Evolutionary conservation across 345 rosid genomes (phyloP), one percentile per base, ranked within the genome.

Genomic region (Citrus unshiu): DNA sequence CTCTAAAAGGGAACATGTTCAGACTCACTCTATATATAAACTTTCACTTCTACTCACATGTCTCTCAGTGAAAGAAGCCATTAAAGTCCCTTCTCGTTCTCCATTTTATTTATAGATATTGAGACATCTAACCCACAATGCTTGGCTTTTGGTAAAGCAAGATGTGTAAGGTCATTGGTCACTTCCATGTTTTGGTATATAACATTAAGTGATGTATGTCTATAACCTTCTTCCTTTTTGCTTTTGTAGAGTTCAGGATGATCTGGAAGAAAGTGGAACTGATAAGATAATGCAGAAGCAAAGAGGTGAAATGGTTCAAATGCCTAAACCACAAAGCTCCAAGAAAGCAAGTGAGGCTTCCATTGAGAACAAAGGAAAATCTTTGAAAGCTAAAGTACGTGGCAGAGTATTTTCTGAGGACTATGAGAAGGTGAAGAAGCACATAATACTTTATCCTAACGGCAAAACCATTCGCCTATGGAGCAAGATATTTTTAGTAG

Each of bases 331-430:
- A 13, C 18, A 46, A 16, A 49, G 22, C 75, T 27, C 43, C 43
- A 69, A 70, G 57, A 60, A 25, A 30, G 24, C 35, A 24, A 27
- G 34, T 0, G 34, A 40, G 72, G 32, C 51, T 46, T 13, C 51
- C 16, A 13, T 13, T 43, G 9, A n/a, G 34, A 30, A 54, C 29
- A 30, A 13, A 54, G 29, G 43, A 22, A 69, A 68, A 66, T 76
- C 73, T 54, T 60, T 76, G 34, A 78, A 62, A 49, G 66, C 60
- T 25, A n/a, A 30, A 43, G 64, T 71, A 19, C 75, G 63, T 56
- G 21, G 16, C 76, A 46, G 76, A 0, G 81, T 71, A 60, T 78
- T 43, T 66, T 78, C 81, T 6, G 81, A 70, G 81, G 81, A 78
- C 76, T 70, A 70, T 1, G 70, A 71, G 34, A 63, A 61, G 14